phyloP scores from a whole-genome alignment of 768 basidiomycete genomes.

The Pleurotus eryngii region DNA sequence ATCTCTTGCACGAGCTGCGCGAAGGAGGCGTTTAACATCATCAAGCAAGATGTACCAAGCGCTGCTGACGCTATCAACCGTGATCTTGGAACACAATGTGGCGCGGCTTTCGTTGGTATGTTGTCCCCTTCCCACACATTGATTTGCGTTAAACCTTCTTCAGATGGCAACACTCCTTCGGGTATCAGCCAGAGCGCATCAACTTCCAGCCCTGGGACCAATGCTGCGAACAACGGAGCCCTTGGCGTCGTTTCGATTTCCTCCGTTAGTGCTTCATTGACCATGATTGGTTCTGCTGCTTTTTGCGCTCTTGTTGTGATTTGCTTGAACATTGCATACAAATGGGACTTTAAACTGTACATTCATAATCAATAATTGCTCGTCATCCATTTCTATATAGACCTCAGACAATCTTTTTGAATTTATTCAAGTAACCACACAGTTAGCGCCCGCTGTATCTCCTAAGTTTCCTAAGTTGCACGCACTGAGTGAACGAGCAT shows the following conservation, averaged over 20 bases:
- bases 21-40: slow-evolving; percentile 48
- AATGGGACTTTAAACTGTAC: too few relatives aligned
- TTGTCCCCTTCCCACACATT: not conserved
- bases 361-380: too few relatives aligned
- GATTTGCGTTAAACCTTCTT: not conserved
- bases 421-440: too few relatives aligned
- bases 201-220: slow-evolving; percentile 13
- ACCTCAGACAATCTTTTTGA: too few relatives aligned
- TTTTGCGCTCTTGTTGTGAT: slow-evolving; percentile 33
- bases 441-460: too few relatives aligned
- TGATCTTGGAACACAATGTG: slow-evolving; percentile 38
- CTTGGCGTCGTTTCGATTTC: slow-evolving; percentile 13
- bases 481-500: not conserved
- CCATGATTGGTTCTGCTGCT: slow-evolving; percentile 30
- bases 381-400: too few relatives aligned
- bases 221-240: slow-evolving; percentile 15
- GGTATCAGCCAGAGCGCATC: slow-evolving; percentile 32
- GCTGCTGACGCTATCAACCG: slow-evolving; percentile 25
- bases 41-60: slow-evolving; percentile 32
- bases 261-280: slow-evolving; percentile 19
- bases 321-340: too few relatives aligned
- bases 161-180: slow-evolving; percentile 37
- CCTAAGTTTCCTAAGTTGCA: too few relatives aligned
- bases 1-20: slow-evolving; percentile 51
- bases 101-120: slow-evolving; percentile 51